Base-by-base conservation (phyloP, 140 eudicot genomes). In the Cichorium intybus region DNA sequence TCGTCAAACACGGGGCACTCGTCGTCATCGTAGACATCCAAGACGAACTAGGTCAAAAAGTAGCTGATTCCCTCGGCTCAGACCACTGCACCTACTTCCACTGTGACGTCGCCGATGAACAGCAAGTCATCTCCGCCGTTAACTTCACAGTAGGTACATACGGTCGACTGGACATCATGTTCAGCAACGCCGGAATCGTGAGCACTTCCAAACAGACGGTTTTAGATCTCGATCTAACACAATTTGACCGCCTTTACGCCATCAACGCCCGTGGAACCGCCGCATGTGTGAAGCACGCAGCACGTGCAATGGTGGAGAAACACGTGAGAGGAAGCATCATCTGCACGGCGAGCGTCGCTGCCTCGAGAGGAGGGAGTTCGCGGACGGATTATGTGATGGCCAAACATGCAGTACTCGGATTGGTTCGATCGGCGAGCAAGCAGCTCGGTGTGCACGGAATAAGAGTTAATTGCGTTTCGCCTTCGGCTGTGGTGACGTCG, bases 401-500 rank as follows among this genome's bases (percentile, higher is more conserved):
- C 0, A 84, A 84, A 35, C 84, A 81, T 46, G 91, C 87, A 0
- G 80, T 84, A 58, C 1, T 81, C 3, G 91, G 91, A 8, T 37
- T 84, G 26, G 73, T 84, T 3, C 56, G 82, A 24, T 74, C 78
- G 6, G 87, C 82, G 17, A 80, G 91, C 45, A 62, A 73, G 67
- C 84, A 79, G 73, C 73, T 84, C 0, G 90, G 90, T 0, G 45
- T n/a, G 58, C n/a, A 77, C 21, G 87, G 90, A 12, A 84, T 84
- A 17, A 56, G 90, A 49, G 90, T 84, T 54, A 84, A 84, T 10
- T 57, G 79, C 31, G 85, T 85, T 10, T 85, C 87, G 39, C 92
- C 92, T 6, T 70, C 79, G 1, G 79, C 77, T 14, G 60, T 85
- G 6, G 79, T 23, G 47, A 84, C 87, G 22, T 22, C 76, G 21